phyloP scores from a whole-genome alignment of 345 rosid species.

The Eucalyptus pauciflora region DNA sequence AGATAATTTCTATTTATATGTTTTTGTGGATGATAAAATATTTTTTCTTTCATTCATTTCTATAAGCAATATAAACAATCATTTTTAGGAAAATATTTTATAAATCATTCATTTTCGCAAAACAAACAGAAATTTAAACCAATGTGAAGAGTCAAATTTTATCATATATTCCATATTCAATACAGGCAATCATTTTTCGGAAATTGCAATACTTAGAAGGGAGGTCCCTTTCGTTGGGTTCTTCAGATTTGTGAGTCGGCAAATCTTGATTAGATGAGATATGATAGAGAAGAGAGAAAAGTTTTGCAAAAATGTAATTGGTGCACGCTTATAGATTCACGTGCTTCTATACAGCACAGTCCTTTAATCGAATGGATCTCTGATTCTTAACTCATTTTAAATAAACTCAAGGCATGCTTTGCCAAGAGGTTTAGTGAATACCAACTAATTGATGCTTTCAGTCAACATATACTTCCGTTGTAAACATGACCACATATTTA shows the following conservation, averaged over 20 bases:
- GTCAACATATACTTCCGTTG: too few species aligned
- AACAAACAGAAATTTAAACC: background rate
- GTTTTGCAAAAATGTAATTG: background rate
- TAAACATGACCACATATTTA: background rate
- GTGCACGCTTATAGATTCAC: background rate
- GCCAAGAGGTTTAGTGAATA: background rate
- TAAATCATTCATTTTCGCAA: background rate
- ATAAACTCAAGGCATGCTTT: background rate
- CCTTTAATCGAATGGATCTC: background rate
- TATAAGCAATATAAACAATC: too few species aligned
- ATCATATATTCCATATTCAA: background rate
- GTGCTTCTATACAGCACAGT: too few species aligned
- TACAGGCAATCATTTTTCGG: too few species aligned
- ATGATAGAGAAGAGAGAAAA: background rate
- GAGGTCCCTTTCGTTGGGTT: background rate
- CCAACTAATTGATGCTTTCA: background rate
- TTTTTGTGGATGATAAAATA: too few species aligned
- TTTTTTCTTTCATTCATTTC: too few species aligned
- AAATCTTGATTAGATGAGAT: background rate
- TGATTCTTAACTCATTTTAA: background rate
- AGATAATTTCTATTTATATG: too few species aligned
- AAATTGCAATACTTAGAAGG: background rate
- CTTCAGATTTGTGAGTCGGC: background rate
- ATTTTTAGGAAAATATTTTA: too few species aligned
- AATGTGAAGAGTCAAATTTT: fast-evolving